phyloP scores from a whole-genome alignment of 2,329 filamentous ascomycete species.

The Aspergillus novoparasiticus region DNA sequence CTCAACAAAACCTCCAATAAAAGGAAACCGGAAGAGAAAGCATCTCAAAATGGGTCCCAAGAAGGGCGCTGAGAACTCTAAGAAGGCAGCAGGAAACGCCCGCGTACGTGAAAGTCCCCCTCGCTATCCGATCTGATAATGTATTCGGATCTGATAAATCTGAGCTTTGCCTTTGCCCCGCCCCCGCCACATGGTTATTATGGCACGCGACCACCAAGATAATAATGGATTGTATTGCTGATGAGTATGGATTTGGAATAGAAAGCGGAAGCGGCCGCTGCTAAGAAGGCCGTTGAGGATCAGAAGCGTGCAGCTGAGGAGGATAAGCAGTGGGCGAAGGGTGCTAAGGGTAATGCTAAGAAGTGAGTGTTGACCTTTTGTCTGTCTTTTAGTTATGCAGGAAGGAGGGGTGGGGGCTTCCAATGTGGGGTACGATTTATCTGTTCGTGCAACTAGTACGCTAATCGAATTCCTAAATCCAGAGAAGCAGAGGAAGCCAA shows the following conservation, averaged over 20 bases:
- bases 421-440: neutral
- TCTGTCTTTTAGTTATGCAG: neutral
- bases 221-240: neutral
- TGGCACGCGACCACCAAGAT: neutral
- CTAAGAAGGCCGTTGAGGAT: slow-evolving; percentile 74
- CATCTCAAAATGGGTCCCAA: slow-evolving; percentile 69
- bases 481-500: slow-evolving; percentile 85
- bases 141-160: slow-evolving; percentile 1
- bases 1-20: neutral
- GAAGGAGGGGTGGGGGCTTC: neutral
- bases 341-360: slow-evolving; percentile 80
- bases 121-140: slow-evolving; percentile 1
- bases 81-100: slow-evolving; percentile 87
- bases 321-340: slow-evolving; percentile 78
- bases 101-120: slow-evolving; percentile 37
- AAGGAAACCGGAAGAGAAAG: neutral
- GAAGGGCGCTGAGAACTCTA: slow-evolving; percentile 71
- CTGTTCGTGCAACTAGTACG: neutral
- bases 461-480: slow-evolving; percentile 11
- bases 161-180: neutral
- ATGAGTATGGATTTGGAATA: slow-evolving; percentile 41
- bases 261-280: slow-evolving; percentile 84
- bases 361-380: slow-evolving; percentile 64
- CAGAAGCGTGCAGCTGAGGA: slow-evolving; percentile 68
- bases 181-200: neutral